Evolutionary conservation across 139 green algal species (phyloP).

Genomic region (Yamagishiella unicocca): DNA sequence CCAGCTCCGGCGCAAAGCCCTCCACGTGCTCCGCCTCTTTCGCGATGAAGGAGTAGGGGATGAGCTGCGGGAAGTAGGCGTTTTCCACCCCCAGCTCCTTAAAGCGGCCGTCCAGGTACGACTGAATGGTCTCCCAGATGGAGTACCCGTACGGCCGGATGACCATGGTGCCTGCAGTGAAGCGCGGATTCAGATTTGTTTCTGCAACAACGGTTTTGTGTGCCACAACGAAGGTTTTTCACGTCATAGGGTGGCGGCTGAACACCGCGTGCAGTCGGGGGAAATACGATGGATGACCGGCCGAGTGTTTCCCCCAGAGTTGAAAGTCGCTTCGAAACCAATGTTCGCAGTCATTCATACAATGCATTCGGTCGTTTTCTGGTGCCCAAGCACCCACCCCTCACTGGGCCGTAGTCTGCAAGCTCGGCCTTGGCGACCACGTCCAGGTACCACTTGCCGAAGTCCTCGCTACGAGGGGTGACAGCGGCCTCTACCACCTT

Average conservation of each 20-base stretch:
- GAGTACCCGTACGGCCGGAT: constrained; percentile 96
- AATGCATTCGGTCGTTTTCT: too few species aligned
- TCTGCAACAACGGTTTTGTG: too few species aligned
- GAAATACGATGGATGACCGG: too few species aligned
- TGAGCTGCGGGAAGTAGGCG: constrained; percentile 98
- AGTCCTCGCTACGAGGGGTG: constrained; percentile 89
- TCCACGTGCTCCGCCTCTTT: constrained; percentile 99
- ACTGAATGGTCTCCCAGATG: constrained; percentile 84
- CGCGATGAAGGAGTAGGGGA: constrained; percentile 97
- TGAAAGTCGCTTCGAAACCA: too few species aligned
- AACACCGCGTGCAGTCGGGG: too few species aligned
- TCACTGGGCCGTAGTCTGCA: constrained; percentile 97
- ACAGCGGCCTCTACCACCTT: constrained; percentile 75
- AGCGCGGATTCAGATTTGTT: too few species aligned
- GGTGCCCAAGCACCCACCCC: constrained; percentile 60
- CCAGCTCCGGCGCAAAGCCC: constrained; percentile 98
- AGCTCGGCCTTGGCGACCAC: constrained; percentile 94
- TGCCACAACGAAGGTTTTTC: too few species aligned
- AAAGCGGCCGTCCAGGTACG: constrained; percentile 87
- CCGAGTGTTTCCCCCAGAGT: too few species aligned
- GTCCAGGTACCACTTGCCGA: constrained; percentile 94
- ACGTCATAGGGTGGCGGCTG: too few species aligned
- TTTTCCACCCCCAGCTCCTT: constrained; percentile 92
- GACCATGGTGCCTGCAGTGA: constrained; percentile 97
- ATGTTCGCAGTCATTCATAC: too few species aligned